phyloP scores from a whole-genome alignment of 768 basidiomycete genomes.

The Scleroderma citrinum region DNA sequence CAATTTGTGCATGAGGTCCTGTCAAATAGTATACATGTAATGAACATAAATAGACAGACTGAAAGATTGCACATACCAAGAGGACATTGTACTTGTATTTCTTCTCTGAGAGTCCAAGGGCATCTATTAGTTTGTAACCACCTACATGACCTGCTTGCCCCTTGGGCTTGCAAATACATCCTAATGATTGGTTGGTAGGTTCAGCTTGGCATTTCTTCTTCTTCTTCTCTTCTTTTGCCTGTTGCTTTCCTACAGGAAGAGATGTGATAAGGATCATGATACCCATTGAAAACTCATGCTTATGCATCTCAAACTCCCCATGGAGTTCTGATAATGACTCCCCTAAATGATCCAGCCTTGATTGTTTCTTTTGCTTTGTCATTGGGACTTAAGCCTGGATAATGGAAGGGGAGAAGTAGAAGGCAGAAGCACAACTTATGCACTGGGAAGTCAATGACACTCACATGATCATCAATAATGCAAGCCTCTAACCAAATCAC shows the following conservation, averaged over 20 bases:
- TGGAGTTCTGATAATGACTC: not conserved
- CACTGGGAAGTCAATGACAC: not conserved
- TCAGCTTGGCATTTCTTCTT: not conserved
- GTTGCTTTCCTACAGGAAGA: not conserved
- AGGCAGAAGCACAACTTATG: not conserved
- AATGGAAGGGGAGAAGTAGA: too few relatives aligned
- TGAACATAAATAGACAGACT: not conserved
- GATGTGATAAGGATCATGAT: not conserved
- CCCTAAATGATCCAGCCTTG: not conserved
- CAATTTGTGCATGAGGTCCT: not conserved
- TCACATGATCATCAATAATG: not conserved
- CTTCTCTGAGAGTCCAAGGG: not conserved
- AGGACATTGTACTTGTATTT: not conserved
- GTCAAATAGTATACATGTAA: not conserved
- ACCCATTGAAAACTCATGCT: not conserved
- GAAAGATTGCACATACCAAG: not conserved
- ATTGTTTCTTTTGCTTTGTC: too few relatives aligned
- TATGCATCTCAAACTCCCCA: not conserved
- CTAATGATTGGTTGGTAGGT: not conserved
- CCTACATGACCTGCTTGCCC: not conserved
- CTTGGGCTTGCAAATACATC: not conserved
- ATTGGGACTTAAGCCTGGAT: too few relatives aligned
- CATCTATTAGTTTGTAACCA: not conserved
- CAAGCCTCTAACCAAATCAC: too few relatives aligned
- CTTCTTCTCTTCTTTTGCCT: not conserved